A percentile compares a stretch with the other conserved stretches of the same genome.
phyloP scores from a whole-genome alignment of 1,284 basidiomycete genomes.

The Neolentinus lepideus region DNA sequence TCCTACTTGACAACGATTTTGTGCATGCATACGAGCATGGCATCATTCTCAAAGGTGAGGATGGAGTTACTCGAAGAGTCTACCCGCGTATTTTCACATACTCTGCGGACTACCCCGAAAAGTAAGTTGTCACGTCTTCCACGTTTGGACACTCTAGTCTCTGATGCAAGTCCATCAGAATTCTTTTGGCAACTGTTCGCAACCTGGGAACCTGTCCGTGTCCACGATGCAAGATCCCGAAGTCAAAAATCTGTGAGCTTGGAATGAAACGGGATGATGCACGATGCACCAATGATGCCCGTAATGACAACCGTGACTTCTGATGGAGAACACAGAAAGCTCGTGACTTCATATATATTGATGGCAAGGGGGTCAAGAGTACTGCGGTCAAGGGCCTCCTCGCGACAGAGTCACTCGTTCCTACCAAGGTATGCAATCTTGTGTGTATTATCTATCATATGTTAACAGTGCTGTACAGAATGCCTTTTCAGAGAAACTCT shows the following conservation, averaged over 20 bases:
- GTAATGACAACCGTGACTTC: constrained; percentile 3
- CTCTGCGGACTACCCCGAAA: constrained; percentile 17
- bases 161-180: constrained; percentile 13
- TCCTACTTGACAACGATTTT: constrained; percentile 13
- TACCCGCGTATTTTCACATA: constrained; percentile 15
- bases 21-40: constrained; percentile 12
- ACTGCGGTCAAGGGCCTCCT: constrained; percentile 7
- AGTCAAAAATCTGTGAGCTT: constrained; percentile 13
- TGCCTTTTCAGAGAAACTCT: constrained; percentile 21
- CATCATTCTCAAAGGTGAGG: constrained; percentile 9
- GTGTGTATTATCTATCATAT: background rate
- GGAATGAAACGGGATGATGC: constrained; percentile 10
- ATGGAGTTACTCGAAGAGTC: constrained; percentile 9
- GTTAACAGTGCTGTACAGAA: constrained; percentile 19
- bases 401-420: constrained; percentile 8
- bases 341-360: constrained; percentile 15
- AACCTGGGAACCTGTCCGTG: constrained; percentile 25
- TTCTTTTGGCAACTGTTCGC: constrained; percentile 25
- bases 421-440: constrained; percentile 7
- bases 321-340: constrained; percentile 5
- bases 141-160: background rate
- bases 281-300: constrained; percentile 2
- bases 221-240: constrained; percentile 23
- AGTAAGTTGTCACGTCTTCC: constrained; percentile 9
- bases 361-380: constrained; percentile 11